Percentiles rank a stretch among this genome's conserved stretches.
Conservation (phyloP, 1,139 yeast species). For the Geotrichum citri-aurantii region DNA sequence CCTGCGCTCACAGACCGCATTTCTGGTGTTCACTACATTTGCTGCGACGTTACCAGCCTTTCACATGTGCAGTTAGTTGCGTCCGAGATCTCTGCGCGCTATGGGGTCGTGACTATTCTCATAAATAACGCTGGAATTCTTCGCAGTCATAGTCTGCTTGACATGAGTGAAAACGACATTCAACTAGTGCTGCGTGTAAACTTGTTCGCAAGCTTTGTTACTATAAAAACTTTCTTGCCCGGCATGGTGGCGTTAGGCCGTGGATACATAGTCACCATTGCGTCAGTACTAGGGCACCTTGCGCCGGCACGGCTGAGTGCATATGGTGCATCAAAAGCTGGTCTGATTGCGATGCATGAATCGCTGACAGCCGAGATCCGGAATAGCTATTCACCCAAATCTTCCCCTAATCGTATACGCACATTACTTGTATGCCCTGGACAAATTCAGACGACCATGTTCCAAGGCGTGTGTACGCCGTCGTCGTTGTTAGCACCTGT, state of each 20-base stretch:
- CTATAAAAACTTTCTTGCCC: conserved; percentile 66
- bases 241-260: conserved; percentile 56
- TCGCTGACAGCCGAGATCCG: conserved; percentile 69
- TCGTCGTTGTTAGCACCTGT: conserved; percentile 74
- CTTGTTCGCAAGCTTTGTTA: conserved; percentile 60
- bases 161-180: conserved; percentile 52
- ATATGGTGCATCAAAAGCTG: conserved; percentile 89
- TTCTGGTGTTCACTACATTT: conserved; percentile 47
- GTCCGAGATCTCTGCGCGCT: conserved; percentile 20
- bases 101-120: conserved; percentile 60
- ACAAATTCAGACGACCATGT: conserved; percentile 69
- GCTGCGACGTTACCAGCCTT: conserved; percentile 63
- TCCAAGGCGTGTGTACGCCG: conserved; percentile 66
- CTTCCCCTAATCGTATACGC: conserved; percentile 46
- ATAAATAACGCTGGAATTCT: conserved; percentile 78
- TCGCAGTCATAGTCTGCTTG: conserved; percentile 52
- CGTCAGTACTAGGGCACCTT: conserved; percentile 77
- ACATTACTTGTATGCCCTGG: conserved; percentile 83
- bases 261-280: conserved; percentile 75
- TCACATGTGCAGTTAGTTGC: conserved; percentile 37
- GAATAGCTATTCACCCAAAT: not conserved
- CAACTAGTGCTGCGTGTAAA: conserved; percentile 60
- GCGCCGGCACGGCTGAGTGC: conserved; percentile 77
- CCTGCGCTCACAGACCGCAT: conserved; percentile 40
- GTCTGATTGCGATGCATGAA: conserved; percentile 77